A percentile compares a stretch with the other conserved stretches of the same genome.
phyloP scores from a whole-genome alignment of 208 protist species.

The Trichomonas tenax region DNA sequence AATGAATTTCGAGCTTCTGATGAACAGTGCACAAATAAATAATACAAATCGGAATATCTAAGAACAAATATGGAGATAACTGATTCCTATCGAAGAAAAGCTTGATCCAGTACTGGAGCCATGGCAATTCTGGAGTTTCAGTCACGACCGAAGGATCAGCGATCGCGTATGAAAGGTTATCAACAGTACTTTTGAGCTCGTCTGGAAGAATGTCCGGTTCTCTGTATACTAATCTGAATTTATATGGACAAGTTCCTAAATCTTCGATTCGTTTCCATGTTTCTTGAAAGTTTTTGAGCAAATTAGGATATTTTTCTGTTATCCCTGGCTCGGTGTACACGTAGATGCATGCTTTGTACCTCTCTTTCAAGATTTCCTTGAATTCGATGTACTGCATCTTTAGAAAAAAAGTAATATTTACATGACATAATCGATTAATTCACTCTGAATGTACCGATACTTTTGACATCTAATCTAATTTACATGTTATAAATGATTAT shows the following conservation, averaged over 20 bases:
- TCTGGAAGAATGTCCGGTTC: neutral
- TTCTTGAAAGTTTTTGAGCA: neutral
- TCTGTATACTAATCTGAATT: neutral
- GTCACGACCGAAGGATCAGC: neutral
- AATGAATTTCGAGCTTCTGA: neutral
- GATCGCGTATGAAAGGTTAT: neutral
- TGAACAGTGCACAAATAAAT: neutral
- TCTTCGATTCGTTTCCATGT: neutral
- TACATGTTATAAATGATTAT: too few species aligned
- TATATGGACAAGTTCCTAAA: neutral
- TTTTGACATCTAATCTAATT: too few species aligned
- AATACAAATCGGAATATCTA: neutral
- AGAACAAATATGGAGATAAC: neutral
- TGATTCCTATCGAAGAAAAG: neutral
- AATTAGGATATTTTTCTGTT: neutral
- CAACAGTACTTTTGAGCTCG: neutral
- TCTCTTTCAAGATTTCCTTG: neutral
- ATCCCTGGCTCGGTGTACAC: neutral
- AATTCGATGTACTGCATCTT: slow-evolving; percentile 9
- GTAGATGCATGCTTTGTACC: neutral
- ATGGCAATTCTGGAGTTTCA: neutral
- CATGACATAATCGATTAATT: too few species aligned
- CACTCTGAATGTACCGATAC: too few species aligned
- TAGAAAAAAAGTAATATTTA: neutral
- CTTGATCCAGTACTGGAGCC: neutral